Evolutionary conservation across 108 stramenopile genomes (phyloP).

Genomic region (Skeletonema tropicum): DNA sequence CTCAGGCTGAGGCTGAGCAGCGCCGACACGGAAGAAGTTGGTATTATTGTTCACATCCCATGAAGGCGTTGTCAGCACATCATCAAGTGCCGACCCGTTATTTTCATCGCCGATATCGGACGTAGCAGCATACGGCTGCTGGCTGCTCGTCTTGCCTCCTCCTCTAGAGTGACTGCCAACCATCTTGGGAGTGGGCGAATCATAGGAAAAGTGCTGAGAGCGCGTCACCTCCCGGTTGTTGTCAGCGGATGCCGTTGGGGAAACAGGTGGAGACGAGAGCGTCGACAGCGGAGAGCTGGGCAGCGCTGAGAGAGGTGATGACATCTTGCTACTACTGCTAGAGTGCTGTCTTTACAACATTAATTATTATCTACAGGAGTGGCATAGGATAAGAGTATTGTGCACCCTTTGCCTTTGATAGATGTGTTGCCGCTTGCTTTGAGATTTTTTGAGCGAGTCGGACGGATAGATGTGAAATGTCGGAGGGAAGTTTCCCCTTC

Average conservation of each 20-base stretch:
- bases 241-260: conserved; percentile 2
- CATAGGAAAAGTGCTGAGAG: neutral
- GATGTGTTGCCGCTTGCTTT: no score
- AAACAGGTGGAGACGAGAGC: neutral
- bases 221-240: neutral
- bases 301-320: conserved; percentile 3
- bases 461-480: no score
- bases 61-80: neutral
- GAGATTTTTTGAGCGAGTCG: no score
- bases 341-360: no score
- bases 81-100: neutral
- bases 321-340: no score
- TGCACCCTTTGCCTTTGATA: no score
- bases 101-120: no score
- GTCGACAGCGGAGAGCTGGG: neutral
- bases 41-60: neutral
- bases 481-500: no score
- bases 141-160: neutral
- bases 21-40: neutral
- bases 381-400: no score
- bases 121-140: neutral
- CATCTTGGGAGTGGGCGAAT: neutral
- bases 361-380: no score
- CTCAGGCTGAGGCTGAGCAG: neutral
- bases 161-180: neutral